These are phyloP conservation scores for Casuarina cunninghamiana DNA, from an alignment of 306 rosid species.

Conservation along the genomic window DNA sequence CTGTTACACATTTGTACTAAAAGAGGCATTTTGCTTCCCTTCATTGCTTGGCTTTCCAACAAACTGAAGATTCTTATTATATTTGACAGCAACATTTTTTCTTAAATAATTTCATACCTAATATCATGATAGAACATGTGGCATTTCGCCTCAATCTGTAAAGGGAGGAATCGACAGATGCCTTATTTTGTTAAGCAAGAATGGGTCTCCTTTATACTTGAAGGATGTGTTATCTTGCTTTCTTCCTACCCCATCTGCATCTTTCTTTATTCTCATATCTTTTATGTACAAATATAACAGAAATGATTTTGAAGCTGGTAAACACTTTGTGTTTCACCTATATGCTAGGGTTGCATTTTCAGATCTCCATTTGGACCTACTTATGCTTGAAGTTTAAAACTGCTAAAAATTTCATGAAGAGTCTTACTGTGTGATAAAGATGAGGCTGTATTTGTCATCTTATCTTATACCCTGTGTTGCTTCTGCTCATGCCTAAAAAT, in stretches of 20 bases:
- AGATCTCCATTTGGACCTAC: not conserved
- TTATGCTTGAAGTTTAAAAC: not conserved
- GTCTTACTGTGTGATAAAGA: not conserved
- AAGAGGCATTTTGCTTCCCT: not conserved
- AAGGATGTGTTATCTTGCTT: not conserved
- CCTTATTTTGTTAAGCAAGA: not conserved
- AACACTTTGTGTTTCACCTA: not conserved
- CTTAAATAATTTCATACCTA: not conserved
- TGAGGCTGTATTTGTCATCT: not conserved
- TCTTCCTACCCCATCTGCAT: not conserved
- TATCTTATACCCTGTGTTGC: constrained; percentile 12
- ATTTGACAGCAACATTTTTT: not conserved
- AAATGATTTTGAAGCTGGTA: not conserved
- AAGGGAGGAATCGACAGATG: not conserved
- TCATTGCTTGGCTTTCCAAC: not conserved
- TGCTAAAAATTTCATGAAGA: not conserved
- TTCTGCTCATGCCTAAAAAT: constrained; percentile 9
- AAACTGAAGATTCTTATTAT: not conserved
- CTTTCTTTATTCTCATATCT: not conserved
- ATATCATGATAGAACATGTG: not conserved
- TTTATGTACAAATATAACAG: not conserved
- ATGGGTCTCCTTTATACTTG: not conserved
- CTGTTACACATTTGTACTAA: not conserved
- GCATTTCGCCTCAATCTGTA: not conserved
- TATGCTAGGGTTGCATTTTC: not conserved